phyloP scores from a whole-genome alignment of 1,284 basidiomycete species.

The Xerocomus nothofagi region DNA sequence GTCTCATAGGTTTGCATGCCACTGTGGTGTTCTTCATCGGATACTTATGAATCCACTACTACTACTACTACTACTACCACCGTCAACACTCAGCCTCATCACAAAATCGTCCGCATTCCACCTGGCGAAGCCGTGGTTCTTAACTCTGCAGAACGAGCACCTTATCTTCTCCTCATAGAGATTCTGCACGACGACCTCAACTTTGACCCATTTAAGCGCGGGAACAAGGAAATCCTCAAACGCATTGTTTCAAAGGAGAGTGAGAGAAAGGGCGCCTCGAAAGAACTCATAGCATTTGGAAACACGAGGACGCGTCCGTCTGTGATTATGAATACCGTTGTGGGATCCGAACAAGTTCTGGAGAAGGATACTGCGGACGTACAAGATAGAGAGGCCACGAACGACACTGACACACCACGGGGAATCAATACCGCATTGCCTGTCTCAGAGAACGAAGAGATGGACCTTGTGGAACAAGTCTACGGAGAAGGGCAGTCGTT shows the following conservation, averaged over 20 bases:
- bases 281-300: constrained; percentile 50
- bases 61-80: constrained; percentile 10
- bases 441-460: constrained; percentile 71
- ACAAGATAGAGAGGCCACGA: constrained; percentile 19
- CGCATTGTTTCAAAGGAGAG: constrained; percentile 79
- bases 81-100: constrained; percentile 67
- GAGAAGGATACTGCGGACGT: constrained; percentile 27
- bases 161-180: constrained; percentile 92
- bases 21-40: constrained; percentile 88
- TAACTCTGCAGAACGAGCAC: constrained; percentile 96
- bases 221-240: constrained; percentile 85
- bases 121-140: constrained; percentile 98
- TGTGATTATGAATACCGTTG: constrained; percentile 24
- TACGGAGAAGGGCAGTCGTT: constrained; percentile 80
- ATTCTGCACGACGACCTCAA: constrained; percentile 90
- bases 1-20: constrained; percentile 86
- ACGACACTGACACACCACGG: constrained; percentile 25
- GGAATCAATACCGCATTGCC: constrained; percentile 24
- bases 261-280: constrained; percentile 54
- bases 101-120: constrained; percentile 95
- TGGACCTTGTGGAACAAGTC: constrained; percentile 92
- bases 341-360: constrained; percentile 27
- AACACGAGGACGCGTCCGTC: constrained; percentile 30
- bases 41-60: constrained; percentile 42
- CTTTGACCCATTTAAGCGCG: constrained; percentile 85